Conservation (phyloP, 768 basidiomycete species). For the Paxillus ammoniavirescens region DNA sequence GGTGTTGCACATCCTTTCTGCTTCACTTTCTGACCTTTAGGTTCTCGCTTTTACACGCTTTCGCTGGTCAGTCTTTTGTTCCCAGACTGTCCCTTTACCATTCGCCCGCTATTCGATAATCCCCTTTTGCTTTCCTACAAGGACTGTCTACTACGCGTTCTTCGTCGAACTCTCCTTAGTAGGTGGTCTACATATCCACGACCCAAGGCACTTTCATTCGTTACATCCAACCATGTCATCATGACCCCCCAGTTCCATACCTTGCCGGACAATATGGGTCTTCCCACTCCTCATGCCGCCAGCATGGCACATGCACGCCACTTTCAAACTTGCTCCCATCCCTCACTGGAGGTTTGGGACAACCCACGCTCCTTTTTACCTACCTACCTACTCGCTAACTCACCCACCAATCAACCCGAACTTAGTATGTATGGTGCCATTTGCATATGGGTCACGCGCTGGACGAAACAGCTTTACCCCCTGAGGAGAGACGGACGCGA, state of each 20-base stretch:
- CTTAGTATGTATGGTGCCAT: constrained; percentile 21
- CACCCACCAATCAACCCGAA: constrained; percentile 7
- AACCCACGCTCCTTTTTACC: constrained; percentile 20
- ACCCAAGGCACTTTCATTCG: constrained; percentile 22
- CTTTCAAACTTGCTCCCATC: not conserved
- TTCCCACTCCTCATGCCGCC: constrained; percentile 14
- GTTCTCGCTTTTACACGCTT: constrained; percentile 25
- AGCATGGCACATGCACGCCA: constrained; percentile 9
- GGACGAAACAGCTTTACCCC: constrained; percentile 19
- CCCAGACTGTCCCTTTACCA: constrained; percentile 22
- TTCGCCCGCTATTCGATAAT: constrained; percentile 30
- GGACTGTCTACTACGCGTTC: constrained; percentile 20
- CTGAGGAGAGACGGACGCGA: constrained; percentile 23
- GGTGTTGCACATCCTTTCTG: constrained; percentile 25
- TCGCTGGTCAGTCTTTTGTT: constrained; percentile 23
- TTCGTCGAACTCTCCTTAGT: constrained; percentile 18
- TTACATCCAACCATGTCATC: constrained; percentile 24
- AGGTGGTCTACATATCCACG: constrained; percentile 14
- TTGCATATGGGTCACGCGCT: constrained; percentile 24
- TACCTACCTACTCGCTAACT: constrained; percentile 5
- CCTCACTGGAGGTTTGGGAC: constrained; percentile 5
- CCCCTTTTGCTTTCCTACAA: constrained; percentile 23
- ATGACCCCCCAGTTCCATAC: constrained; percentile 12
- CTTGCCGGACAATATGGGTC: constrained; percentile 19
- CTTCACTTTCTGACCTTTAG: constrained; percentile 33